Percentiles rank a stretch among this genome's conserved stretches.
These are phyloP conservation scores for Cytospora leucostoma DNA, from an alignment of 2,329 filamentous ascomycete species.

Conservation along the genomic window DNA sequence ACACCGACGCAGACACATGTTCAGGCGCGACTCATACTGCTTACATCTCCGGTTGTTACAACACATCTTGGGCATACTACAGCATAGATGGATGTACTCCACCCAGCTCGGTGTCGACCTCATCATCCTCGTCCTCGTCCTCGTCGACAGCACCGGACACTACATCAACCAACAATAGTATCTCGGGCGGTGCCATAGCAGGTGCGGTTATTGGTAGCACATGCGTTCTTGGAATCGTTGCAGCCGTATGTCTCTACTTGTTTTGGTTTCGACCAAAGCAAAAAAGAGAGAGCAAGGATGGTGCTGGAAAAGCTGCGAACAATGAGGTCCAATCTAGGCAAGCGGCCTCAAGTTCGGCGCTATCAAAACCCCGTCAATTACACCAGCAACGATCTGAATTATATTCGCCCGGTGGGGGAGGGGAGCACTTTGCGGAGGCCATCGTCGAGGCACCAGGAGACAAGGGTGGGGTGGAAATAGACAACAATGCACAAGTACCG, in stretches of 20 bases:
- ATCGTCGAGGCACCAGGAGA: slow-evolving; percentile 14
- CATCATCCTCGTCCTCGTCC: not conserved
- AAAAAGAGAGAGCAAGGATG: slow-evolving; percentile 8
- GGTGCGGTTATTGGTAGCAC: slow-evolving; percentile 18
- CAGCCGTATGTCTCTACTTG: slow-evolving; percentile 15
- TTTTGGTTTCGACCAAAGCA: slow-evolving; percentile 23
- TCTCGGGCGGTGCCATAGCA: slow-evolving; percentile 15
- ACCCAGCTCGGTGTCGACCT: not conserved
- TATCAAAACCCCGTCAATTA: not conserved
- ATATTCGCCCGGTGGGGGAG: not conserved
- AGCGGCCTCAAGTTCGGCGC: too few relatives aligned
- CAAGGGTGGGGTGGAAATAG: slow-evolving; percentile 7
- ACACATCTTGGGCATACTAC: slow-evolving; percentile 19
- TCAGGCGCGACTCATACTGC: slow-evolving; percentile 5
- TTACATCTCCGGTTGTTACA: slow-evolving; percentile 10
- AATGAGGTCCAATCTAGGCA: not conserved
- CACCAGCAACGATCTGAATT: slow-evolving; percentile 9
- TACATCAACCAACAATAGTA: not conserved
- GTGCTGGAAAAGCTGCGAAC: slow-evolving; percentile 3
- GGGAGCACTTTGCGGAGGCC: not conserved
- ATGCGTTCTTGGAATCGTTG: slow-evolving; percentile 18
- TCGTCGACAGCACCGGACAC: not conserved
- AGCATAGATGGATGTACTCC: slow-evolving; percentile 15
- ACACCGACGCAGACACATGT: not conserved
- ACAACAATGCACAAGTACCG: slow-evolving; percentile 4